Percentiles rank a stretch among this genome's conserved stretches.
phyloP scores from a whole-genome alignment of 2,329 filamentous ascomycete species.

The Polytolypa hystricis region DNA sequence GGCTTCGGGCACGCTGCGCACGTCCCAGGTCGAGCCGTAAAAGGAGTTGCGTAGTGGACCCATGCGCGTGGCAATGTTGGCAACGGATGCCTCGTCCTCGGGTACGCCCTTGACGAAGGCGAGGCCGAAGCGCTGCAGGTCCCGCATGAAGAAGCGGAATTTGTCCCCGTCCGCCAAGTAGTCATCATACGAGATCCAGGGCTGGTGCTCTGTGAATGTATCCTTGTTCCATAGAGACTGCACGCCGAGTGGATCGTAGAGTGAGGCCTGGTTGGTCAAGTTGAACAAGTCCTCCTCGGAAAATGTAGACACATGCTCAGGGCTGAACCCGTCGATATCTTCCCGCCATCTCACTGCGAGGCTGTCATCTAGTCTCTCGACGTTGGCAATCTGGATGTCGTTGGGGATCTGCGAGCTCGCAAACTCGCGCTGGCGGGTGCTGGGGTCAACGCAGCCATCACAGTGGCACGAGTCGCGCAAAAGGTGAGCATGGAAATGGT shows the following conservation, averaged over 20 bases:
- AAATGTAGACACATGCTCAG: constrained; percentile 32
- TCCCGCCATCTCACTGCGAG: constrained; percentile 53
- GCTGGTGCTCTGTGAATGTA: constrained; percentile 33
- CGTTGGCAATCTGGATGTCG: constrained; percentile 28
- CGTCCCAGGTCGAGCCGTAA: constrained; percentile 86
- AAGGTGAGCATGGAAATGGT: no score
- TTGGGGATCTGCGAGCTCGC: constrained; percentile 52
- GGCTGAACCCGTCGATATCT: constrained; percentile 38
- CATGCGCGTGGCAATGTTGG: constrained; percentile 58
- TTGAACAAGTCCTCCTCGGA: constrained; percentile 11
- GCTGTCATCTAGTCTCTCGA: constrained; percentile 27
- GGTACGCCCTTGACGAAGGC: constrained; percentile 70
- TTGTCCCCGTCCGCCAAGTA: constrained; percentile 53
- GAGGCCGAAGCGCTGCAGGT: constrained; percentile 58
- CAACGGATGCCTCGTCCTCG: constrained; percentile 52
- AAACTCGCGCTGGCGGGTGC: constrained; percentile 55
- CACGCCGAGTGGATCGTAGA: constrained; percentile 12
- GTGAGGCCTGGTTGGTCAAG: constrained; percentile 1
- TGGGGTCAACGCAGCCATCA: constrained; percentile 40
- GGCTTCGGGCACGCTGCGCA: constrained; percentile 66
- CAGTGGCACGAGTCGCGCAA: constrained; percentile 50
- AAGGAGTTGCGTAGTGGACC: constrained; percentile 76
- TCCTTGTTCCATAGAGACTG: constrained; percentile 25
- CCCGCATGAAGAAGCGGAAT: constrained; percentile 51
- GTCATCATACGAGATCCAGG: constrained; percentile 55